Evolutionary conservation across 1,139 yeast genomes (phyloP).

Genomic region (Debaryomyces fabryi): DNA sequence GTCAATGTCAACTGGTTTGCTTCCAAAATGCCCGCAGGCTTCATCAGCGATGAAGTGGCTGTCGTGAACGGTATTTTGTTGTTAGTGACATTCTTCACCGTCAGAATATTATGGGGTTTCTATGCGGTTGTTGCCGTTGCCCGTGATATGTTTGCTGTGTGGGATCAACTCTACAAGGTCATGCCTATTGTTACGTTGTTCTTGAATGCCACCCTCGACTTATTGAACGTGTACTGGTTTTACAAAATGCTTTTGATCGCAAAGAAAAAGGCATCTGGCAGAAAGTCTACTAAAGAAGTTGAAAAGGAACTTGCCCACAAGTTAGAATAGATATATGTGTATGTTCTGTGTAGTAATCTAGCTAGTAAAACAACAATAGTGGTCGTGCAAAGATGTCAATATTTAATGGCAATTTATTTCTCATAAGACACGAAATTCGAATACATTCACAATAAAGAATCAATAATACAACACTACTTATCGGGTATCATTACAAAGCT

Average conservation of each 20-base stretch:
- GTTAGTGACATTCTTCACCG: slow-evolving; percentile 69
- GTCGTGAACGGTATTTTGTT: slow-evolving; percentile 71
- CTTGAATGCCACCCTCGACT: slow-evolving; percentile 67
- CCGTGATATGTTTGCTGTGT: slow-evolving; percentile 49
- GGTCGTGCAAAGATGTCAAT: slow-evolving; percentile 5
- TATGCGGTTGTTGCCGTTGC: slow-evolving; percentile 62
- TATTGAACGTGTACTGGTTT: slow-evolving; percentile 78
- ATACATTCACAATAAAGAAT: neutral
- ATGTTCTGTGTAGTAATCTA: neutral
- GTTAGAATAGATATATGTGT: slow-evolving; percentile 18
- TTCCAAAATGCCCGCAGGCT: slow-evolving; percentile 65
- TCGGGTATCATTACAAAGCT: slow-evolving; percentile 1
- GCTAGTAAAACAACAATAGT: neutral
- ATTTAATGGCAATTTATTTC: slow-evolving; percentile 8
- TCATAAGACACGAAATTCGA: slow-evolving; percentile 9
- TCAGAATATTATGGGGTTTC: slow-evolving; percentile 89
- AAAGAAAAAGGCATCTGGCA: slow-evolving; percentile 41
- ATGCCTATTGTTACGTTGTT: slow-evolving; percentile 49
- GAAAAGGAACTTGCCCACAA: slow-evolving; percentile 27
- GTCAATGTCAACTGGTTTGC: slow-evolving; percentile 92
- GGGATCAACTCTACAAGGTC: slow-evolving; percentile 29
- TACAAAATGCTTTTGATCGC: slow-evolving; percentile 82
- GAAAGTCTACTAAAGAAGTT: slow-evolving; percentile 23
- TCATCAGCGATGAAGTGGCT: slow-evolving; percentile 53
- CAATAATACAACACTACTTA: neutral